These are phyloP conservation scores for Monosporascus sp. DNA, from an alignment of 2,329 filamentous ascomycete genomes.

Conservation along the genomic window DNA sequence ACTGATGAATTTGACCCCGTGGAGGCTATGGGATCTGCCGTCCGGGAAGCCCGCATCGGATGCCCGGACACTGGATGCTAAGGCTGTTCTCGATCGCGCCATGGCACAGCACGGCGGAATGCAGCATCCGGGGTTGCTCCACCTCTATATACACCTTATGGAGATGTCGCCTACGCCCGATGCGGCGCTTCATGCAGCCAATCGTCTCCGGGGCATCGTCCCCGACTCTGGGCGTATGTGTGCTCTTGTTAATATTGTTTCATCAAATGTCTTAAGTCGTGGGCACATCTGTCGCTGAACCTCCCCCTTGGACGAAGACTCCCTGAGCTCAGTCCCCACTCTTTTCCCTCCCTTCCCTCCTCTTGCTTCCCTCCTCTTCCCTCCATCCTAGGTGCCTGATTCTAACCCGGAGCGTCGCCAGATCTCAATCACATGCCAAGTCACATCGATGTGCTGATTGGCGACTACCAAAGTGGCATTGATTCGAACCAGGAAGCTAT, in stretches of 20 bases:
- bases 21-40: conserved; percentile 57
- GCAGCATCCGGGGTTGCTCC: conserved; percentile 64
- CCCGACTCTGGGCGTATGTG: conserved; percentile 57
- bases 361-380: too few relatives aligned
- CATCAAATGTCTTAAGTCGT: not conserved
- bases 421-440: conserved; percentile 71
- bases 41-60: conserved; percentile 51
- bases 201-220: conserved; percentile 58
- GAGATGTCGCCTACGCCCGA: conserved; percentile 70
- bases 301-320: too few relatives aligned
- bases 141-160: conserved; percentile 73
- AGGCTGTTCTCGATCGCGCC: conserved; percentile 52
- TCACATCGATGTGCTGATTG: conserved; percentile 69
- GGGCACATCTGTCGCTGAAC: too few relatives aligned
- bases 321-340: too few relatives aligned
- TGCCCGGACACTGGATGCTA: conserved; percentile 54
- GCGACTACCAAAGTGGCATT: conserved; percentile 64
- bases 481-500: conserved; percentile 63
- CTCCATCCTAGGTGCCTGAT: not conserved
- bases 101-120: conserved; percentile 43
- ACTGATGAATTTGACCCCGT: conserved; percentile 61
- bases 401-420: not conserved
- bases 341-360: too few relatives aligned
- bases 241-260: not conserved
- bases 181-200: conserved; percentile 53